Evolutionary conservation across 805 yeast species (phyloP), one percentile per base, ranked within the genome.

Genomic region (Kregervanrija fluxuum): DNA sequence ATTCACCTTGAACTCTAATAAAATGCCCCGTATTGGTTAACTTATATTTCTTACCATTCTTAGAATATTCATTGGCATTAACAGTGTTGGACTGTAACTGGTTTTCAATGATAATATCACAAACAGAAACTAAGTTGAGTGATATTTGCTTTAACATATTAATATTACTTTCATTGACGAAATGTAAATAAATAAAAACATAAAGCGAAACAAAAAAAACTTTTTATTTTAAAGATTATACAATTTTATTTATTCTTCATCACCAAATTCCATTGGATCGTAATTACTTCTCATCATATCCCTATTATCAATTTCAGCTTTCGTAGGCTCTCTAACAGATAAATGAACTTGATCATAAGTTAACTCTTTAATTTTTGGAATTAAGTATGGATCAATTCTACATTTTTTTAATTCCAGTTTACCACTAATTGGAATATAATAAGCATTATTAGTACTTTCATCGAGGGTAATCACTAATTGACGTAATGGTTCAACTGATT

Each of bases 341-440:
- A 82, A 68, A 43, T 80, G 76, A 40, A 87, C 69, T 37, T 71
- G 75, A 59, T 82, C 91, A 48, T 74, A 65, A 17, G 85, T 78
- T 44, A 75, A 66, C 31, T 74, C 79, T 45, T 73, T 72, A 45
- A 80, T 71, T 42, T 74, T 73, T 32, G 77, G 74, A 51, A 74
- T 75, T 51, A 79, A 66, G 43, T 70, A 74, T 39, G 78, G 71
- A 34, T 78, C 82, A 11, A 88, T 78, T 64, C 96, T 79, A 61
- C 95, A 80, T 60, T 91, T 83, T 68, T 85, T 88, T 59, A 93
- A 77, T 52, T 83, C 93, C 37, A 87, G 73, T 54, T 82, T 80
- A 33, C 90, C 88, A 11, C 75, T 69, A 13, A 91, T 68, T 8
- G 97, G 96, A 47, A 84, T 78, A 60, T 84, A 93, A 54, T 74